Evolutionary conservation across 345 rosid genomes (phyloP).

Genomic region (Noccaea bulbosa): DNA sequence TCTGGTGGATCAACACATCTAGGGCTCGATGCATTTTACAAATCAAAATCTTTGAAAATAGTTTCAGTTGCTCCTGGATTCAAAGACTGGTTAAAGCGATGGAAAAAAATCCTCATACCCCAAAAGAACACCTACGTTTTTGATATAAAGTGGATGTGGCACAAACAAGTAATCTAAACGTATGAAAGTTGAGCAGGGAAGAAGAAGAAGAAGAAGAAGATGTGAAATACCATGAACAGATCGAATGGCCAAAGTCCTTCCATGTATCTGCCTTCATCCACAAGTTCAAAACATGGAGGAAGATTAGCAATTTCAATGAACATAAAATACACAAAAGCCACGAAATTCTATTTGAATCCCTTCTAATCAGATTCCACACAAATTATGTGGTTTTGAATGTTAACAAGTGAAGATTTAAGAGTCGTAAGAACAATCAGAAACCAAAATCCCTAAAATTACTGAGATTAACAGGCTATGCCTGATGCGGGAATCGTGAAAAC

Average conservation of each 20-base stretch:
- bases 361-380: conserved; percentile 1
- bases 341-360: background rate
- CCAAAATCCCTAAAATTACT: background rate
- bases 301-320: conserved; percentile 33
- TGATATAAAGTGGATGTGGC: background rate
- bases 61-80: background rate
- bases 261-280: conserved; percentile 85
- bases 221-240: conserved; percentile 52
- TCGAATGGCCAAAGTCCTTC: conserved; percentile 47
- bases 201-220: background rate
- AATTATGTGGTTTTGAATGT: too few species aligned
- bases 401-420: background rate
- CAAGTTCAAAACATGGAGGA: conserved; percentile 45
- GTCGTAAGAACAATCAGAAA: too few species aligned
- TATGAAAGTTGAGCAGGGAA: conserved; percentile 13
- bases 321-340: background rate
- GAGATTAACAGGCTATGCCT: background rate
- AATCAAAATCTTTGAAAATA: background rate
- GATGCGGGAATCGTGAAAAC: background rate
- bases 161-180: too few species aligned
- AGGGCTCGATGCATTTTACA: too few species aligned
- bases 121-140: background rate
- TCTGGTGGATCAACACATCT: background rate
- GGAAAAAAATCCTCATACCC: background rate
- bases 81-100: background rate